Base-by-base conservation (phyloP, 805 yeast genomes). In the Tetrapisispora fleetii region DNA sequence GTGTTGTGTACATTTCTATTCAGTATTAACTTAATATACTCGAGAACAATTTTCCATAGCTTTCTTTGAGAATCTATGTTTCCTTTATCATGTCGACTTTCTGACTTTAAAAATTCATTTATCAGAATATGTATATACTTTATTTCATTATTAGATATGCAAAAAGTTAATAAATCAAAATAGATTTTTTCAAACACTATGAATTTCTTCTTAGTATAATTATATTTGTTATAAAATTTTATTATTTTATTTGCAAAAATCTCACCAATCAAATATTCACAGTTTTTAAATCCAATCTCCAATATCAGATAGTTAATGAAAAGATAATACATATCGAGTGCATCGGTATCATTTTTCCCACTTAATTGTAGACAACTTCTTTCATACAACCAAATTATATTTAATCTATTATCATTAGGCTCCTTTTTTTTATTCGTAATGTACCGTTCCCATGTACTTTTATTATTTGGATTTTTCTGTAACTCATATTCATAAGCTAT, bases 141-240 rank as follows among this genome's bases (percentile, higher is more conserved):
- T 64, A 58, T 63, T 65, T 46, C 66, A 64, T 18, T 65, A 51
- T 36, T 74, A 50, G 52, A 64, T 65, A 37, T 60, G 52, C 79
- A 78, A 62, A 73, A 78, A 19, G 66, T 54, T 40, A 83, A 65
- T 49, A 78, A 84, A 51, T 74, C 58, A 1, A 71, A 65, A 77
- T 93, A 77, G 32, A 83, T 73, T 28, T 68, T 53, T 4, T 73
- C 72, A 60, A 81, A 51, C 2, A 37, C 11, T 1, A 14, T 13
- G 2, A 35, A 37, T 44, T 17, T 47, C 45, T n/a, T 27, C 32
- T 24, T 36, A 9, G 32, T 22, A 36, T 22, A 22, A 8, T 43
- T 43, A 11, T 16, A 28, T 18, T 43, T 43, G 8, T 37, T 9
- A 43, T 43, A 17, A 17, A 9, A 14, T 14, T 7, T 13, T 9